A percentile compares a stretch with the other conserved stretches of the same genome.
Evolutionary conservation across 768 basidiomycete species (phyloP).

Genomic region (Pleurotus tuoliensis): DNA sequence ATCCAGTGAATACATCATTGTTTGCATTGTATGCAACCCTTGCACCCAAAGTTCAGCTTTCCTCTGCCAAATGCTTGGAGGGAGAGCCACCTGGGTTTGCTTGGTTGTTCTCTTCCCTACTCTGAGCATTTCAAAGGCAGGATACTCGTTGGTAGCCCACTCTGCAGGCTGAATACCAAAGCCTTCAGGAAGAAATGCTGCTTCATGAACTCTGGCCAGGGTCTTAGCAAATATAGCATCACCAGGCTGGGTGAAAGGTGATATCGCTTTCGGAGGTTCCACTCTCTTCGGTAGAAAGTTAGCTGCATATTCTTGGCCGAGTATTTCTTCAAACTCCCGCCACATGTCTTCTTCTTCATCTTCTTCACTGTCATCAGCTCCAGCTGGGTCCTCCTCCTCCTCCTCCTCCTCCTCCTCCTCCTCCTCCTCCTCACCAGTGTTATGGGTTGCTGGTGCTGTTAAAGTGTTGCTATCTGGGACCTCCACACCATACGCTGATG

Average conservation of each 20-base stretch:
- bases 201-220: background rate
- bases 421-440: background rate
- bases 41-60: slow-evolving; percentile 12
- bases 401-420: background rate
- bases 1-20: background rate
- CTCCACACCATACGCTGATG: no score
- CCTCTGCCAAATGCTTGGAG: slow-evolving; percentile 9
- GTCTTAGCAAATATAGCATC: background rate
- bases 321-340: background rate
- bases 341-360: background rate
- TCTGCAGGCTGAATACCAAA: slow-evolving; percentile 14
- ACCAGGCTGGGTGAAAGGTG: background rate
- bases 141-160: slow-evolving; percentile 12
- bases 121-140: slow-evolving; percentile 4
- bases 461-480: no score
- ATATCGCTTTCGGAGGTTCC: background rate
- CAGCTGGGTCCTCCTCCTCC: no score
- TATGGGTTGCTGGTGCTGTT: background rate
- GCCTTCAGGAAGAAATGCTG: slow-evolving; percentile 7
- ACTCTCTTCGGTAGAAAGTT: background rate
- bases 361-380: background rate
- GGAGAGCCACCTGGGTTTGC: slow-evolving; percentile 1
- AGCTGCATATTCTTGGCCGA: background rate
- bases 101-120: slow-evolving; percentile 6
- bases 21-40: background rate